Percentiles rank a stretch among this genome's conserved stretches.
These are phyloP conservation scores for Umbelopsis sp. DNA, from an alignment of 371 early-diverging fungal genomes.

Conservation along the genomic window DNA sequence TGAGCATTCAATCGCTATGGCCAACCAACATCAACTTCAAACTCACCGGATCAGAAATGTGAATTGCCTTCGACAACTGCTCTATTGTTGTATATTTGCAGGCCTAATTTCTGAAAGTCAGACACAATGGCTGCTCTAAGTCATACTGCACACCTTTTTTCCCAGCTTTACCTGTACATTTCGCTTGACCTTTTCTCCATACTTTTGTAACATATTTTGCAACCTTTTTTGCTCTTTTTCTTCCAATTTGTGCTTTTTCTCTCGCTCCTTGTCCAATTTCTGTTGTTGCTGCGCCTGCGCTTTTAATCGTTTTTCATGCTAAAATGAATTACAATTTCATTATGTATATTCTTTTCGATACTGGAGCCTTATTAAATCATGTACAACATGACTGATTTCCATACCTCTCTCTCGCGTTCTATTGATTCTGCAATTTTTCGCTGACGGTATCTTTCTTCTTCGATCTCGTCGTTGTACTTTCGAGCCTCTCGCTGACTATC, in stretches of 20 bases:
- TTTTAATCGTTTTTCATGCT: conserved; percentile 29
- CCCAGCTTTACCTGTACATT: conserved; percentile 32
- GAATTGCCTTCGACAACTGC: conserved; percentile 21
- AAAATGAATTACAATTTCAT: not conserved
- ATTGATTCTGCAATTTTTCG: conserved; percentile 41
- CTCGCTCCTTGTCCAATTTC: conserved; percentile 38
- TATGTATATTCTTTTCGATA: not conserved
- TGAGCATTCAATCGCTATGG: not conserved
- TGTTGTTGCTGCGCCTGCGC: conserved; percentile 3
- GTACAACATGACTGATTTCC: not conserved
- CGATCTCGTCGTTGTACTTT: conserved; percentile 37
- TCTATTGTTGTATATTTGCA: conserved; percentile 23
- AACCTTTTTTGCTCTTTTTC: conserved; percentile 38
- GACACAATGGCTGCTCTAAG: not conserved
- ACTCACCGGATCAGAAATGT: conserved; percentile 21
- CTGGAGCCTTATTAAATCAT: not conserved
- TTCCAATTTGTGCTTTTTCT: conserved; percentile 29
- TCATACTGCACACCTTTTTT: not conserved
- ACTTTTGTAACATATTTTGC: conserved; percentile 34
- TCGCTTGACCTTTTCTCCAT: conserved; percentile 30
- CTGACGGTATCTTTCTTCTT: conserved; percentile 38
- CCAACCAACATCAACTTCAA: not conserved
- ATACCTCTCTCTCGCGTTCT: conserved; percentile 38
- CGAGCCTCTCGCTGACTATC: conserved; percentile 40
- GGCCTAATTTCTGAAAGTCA: conserved; percentile 17